Base-by-base conservation (phyloP, 2,329 filamentous ascomycete species). In the Ceratocystis huliohia region DNA sequence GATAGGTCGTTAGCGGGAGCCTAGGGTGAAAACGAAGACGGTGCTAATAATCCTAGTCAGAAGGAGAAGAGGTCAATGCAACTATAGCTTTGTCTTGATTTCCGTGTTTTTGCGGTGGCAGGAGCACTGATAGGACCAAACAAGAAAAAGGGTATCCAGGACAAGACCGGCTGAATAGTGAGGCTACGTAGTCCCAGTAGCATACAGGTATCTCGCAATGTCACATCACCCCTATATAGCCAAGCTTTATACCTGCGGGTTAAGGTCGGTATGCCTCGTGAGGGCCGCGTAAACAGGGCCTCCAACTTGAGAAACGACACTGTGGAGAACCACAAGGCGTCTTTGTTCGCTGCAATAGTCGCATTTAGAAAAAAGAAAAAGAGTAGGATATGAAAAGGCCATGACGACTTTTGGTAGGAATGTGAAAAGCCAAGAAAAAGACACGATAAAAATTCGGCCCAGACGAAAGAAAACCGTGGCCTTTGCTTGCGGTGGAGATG, bases 21-120 rank as follows among this genome's bases (percentile, higher is more conserved):
- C 59, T 62, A 62, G 59, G 59, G 59, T 28, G 3, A 59, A 37
- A 28, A 25, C 56, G 28, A 37, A 59, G 15, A 59, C 56, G 56
- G 30, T 37, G 33, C 56, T 59, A 59, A 17, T 20, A 30, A 59
- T 59, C 56, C 56, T 59, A 17, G 20, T n/a, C 33, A 37, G 56
- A 6, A 59, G 56, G 56, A 59, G 30, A 25, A 37, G 56, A 59
- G 56, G 56, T 59, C 56, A 59, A 15, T 59, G 56, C 56, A 59
- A 30, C 56, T 59, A 8, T 17, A 59, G 28, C 30, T 41, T 37
- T 59, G 56, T n/a, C 56, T 53, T 53, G 48, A 15, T 53, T 53
- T 53, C 48, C 25, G 48, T 28, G 20, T 5, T 15, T 53, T 22
- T 53, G 48, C 28, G 28, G 13, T 33, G 25, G 28, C 15, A 37